These are phyloP conservation scores for Aspergillus ochraceoroseus DNA, from an alignment of 2,329 filamentous ascomycete species.

Conservation along the genomic window DNA sequence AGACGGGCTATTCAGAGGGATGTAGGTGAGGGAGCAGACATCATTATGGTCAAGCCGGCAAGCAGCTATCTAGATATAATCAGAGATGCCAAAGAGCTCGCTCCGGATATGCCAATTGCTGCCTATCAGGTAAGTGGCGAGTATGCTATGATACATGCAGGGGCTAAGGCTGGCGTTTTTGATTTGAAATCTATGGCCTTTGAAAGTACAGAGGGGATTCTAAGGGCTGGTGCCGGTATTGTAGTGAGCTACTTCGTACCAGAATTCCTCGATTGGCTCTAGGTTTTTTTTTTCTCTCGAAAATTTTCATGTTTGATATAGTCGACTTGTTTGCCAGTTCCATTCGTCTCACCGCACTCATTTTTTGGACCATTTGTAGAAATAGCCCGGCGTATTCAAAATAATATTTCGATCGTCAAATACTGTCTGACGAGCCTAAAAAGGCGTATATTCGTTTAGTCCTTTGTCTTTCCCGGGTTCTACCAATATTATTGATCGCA, in stretches of 20 bases:
- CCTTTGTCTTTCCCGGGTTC: no score
- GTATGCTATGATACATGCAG: conserved; percentile 96
- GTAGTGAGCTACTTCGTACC: conserved; percentile 93
- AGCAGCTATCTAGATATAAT: conserved; percentile 96
- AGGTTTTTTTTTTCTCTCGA: background rate
- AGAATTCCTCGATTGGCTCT: conserved; percentile 62
- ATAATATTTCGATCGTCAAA: no score
- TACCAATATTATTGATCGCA: no score
- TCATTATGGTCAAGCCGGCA: conserved; percentile 99
- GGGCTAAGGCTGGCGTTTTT: conserved; percentile 91
- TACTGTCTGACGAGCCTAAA: no score
- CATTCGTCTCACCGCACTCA: no score
- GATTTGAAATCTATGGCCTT: conserved; percentile 92
- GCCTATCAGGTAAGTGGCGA: conserved; percentile 97
- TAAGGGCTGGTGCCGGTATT: conserved; percentile 88
- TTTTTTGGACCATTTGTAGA: no score
- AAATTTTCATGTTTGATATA: background rate
- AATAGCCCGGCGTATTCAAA: no score
- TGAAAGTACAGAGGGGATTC: conserved; percentile 87
- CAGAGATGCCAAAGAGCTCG: conserved; percentile 91
- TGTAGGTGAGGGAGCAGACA: conserved; percentile 88
- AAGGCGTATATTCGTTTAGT: no score
- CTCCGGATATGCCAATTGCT: conserved; percentile 83
- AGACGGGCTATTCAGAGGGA: conserved; percentile 85
- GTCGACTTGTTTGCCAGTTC: no score